Percentiles rank a stretch among this genome's conserved stretches.
Conservation (phyloP, 495 filamentous ascomycete genomes). For the Penicillium ochrochloron region DNA sequence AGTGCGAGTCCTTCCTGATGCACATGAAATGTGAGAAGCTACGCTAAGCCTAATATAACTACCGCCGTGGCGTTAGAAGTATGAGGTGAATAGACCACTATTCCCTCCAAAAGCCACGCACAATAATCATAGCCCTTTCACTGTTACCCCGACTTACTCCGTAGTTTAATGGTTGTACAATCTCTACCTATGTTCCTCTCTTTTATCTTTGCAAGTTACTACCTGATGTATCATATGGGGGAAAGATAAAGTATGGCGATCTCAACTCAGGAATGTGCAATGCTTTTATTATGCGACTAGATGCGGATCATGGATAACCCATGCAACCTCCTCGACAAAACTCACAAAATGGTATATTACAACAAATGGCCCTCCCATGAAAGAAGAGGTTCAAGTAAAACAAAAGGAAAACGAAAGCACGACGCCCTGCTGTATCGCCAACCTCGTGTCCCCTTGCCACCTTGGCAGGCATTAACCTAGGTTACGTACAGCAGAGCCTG, state of each 20-base stretch:
- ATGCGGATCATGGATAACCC: neutral
- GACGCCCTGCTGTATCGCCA: neutral
- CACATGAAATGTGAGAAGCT: too few species aligned
- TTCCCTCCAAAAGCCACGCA: too few species aligned
- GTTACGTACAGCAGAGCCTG: neutral
- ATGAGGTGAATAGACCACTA: too few species aligned
- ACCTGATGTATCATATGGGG: too few species aligned
- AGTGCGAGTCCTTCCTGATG: too few species aligned
- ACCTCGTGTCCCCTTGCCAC: neutral
- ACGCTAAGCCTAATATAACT: too few species aligned
- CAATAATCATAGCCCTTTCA: too few species aligned
- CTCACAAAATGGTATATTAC: constrained; percentile 30
- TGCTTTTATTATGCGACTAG: neutral
- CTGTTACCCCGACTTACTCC: too few species aligned
- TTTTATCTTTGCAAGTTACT: too few species aligned
- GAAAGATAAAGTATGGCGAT: neutral
- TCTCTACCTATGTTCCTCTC: neutral
- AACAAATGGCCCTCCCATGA: constrained; percentile 8
- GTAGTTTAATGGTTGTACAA: neutral
- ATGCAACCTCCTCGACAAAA: neutral
- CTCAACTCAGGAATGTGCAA: neutral
- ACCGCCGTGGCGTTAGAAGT: too few species aligned
- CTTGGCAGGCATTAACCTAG: neutral
- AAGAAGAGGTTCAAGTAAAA: neutral
- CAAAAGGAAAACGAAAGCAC: constrained; percentile 8